Evolutionary conservation across 2,329 filamentous ascomycete genomes (phyloP), one percentile per base, ranked within the genome.

Genomic region (Claviceps africana): DNA sequence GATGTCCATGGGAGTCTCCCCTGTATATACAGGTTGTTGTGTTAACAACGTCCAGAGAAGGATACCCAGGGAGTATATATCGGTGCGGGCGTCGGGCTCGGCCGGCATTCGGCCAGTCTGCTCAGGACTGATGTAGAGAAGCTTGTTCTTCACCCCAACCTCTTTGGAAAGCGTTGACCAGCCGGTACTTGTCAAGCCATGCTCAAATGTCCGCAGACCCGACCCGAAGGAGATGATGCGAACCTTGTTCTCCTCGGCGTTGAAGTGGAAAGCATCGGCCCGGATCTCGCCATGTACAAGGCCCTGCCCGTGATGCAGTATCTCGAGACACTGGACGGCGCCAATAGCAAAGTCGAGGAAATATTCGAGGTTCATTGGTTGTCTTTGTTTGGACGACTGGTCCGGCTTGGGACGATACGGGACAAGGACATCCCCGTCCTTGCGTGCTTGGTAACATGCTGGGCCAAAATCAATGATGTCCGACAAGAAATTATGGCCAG

Each of bases 311-410:
- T 96, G 89, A 61, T 97, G 91, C n/a, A 97, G 71, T 47, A 94
- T 82, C 66, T 96, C 90, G 47, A 95, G 70, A 62, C 88, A 94
- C 65, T 94, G 81, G 6, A 86, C 81, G 1, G 90, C 86, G 25
- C 90, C 90, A 54, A 95, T 87, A 31, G 90, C 91, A 63, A 96
- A 96, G 61, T 95, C 85, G 30, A 97, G 76, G 61, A 96, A 96
- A 17, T 80, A 75, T 47, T 85, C 76, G 6, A 96, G 71, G 46
- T 83, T 81, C 44, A 93, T 81, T 39, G 80, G 77, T 19, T 78
- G 73, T 19, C 73, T 72, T 1, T 81, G 72, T 15, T 37, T 31
- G 2, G 66, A 67, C 39, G 72, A 71, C n/a, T 72, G 64, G 40
- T 25, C 25, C 25, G 68, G 72, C n/a, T 72, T 64, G 40, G 68